Percentiles rank a stretch among this genome's conserved stretches.
Conservation (phyloP, 352 stramenopile species). For the Thalassiosira exigua region DNA sequence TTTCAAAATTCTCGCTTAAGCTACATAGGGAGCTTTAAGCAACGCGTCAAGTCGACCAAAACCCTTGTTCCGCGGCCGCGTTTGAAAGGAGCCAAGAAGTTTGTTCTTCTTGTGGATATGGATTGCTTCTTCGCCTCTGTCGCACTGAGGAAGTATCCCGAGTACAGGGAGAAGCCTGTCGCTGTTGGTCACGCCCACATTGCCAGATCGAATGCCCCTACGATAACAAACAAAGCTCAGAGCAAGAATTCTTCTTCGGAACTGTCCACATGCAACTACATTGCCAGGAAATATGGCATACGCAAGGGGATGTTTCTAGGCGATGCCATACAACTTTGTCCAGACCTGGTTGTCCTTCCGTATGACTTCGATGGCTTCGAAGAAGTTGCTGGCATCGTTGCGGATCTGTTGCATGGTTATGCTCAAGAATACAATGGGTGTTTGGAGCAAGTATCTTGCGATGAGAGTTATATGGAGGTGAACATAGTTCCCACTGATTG, state of each 20-base stretch:
- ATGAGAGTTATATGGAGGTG: constrained; percentile 93
- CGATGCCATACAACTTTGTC: constrained; percentile 90
- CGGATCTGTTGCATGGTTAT: constrained; percentile 64
- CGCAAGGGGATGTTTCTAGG: constrained; percentile 95
- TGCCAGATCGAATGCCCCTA: constrained; percentile 11
- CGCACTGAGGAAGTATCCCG: constrained; percentile 86
- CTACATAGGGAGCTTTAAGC: constrained; percentile 85
- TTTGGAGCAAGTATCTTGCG: constrained; percentile 93
- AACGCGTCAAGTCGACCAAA: constrained; percentile 56
- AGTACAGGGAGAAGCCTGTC: constrained; percentile 86
- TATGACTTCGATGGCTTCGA: constrained; percentile 93
- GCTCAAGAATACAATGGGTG: constrained; percentile 89
- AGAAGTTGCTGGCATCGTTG: constrained; percentile 90
- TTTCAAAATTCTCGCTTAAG: constrained; percentile 80
- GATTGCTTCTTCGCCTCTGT: constrained; percentile 97
- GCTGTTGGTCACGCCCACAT: constrained; percentile 89
- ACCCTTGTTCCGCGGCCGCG: constrained; percentile 14
- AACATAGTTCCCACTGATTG: constrained; percentile 73
- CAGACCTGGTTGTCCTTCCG: constrained; percentile 91
- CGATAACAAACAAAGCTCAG: constrained; percentile 12
- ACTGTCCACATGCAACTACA: constrained; percentile 93
- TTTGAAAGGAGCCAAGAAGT: constrained; percentile 56
- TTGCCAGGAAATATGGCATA: constrained; percentile 90
- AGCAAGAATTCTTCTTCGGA: constrained; percentile 84
- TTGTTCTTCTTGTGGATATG: constrained; percentile 97